Evolutionary conservation across 2,329 filamentous ascomycete species (phyloP), one percentile per base, ranked within the genome.

Genomic region (Trichoderma sp.): DNA sequence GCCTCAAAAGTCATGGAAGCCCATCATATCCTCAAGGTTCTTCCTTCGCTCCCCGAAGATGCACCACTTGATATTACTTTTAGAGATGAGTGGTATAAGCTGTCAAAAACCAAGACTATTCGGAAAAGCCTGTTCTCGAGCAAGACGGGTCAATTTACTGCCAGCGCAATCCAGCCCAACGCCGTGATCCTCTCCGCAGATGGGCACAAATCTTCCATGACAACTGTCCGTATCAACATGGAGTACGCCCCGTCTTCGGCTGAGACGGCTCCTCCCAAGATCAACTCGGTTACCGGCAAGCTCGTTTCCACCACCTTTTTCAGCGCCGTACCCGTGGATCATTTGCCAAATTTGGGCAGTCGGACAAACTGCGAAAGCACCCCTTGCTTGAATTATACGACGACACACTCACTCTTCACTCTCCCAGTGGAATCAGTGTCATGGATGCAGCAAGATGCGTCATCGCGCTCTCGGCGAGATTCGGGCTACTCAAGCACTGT

Each of bases 261-360:
- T 66, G 84, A 85, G 53, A 78, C 81, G 3, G 74, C 78, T 2
- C 84, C 86, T 6, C 87, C 87, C 50, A 85, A 82, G 75, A 78
- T 89, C 73, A 84, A 83, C 47, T 81, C 80, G 2, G 81, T 88
- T 9, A 80, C 84, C 4, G 83, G 83, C 71, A 89, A 89, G 79
- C 75, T 90, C 34, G 80, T 82, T 1, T 82, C 86, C 0, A 82
- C 85, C 70, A 89, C 87, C 7, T 88, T 83, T 79, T 89, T 84
- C 77, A 84, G 85, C 73, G 81, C 82, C 4, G 80, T 80, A 6
- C 83, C 84, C 36, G 83, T 86, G 74, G 77, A 79, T 43, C 76
- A 80, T 66, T 82, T 87, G 50, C 87, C 88, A 57, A 87, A 88
- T 79, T 78, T 87, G 65, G 85, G 84, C 70, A 81, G 84, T 72